A percentile compares a stretch with the other conserved stretches of the same genome.
Evolutionary conservation across 2,329 filamentous ascomycete genomes (phyloP).

Genomic region (Lecanoromycetidae sp.): DNA sequence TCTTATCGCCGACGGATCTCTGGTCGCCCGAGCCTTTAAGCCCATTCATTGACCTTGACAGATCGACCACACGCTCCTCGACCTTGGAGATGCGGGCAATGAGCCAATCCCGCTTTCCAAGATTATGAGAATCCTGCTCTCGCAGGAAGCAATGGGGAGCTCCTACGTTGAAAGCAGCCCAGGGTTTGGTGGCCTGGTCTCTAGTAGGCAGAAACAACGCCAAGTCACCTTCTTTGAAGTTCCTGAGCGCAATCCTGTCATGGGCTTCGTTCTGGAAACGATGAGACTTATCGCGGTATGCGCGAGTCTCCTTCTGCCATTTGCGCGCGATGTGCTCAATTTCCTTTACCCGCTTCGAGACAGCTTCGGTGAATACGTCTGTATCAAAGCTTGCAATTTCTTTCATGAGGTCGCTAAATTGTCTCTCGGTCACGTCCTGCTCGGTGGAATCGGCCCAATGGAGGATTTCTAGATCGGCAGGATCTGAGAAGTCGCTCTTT

Average conservation of each 20-base stretch:
- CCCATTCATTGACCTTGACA: slow-evolving; percentile 63
- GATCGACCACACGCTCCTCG: slow-evolving; percentile 84
- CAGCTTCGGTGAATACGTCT: slow-evolving; percentile 69
- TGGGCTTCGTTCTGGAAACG: slow-evolving; percentile 71
- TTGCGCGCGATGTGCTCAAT: slow-evolving; percentile 88
- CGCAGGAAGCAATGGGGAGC: slow-evolving; percentile 95
- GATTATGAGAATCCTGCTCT: slow-evolving; percentile 77
- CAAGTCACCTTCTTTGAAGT: slow-evolving; percentile 93
- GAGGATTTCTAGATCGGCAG: slow-evolving; percentile 58
- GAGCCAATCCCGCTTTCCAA: slow-evolving; percentile 85
- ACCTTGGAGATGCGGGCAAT: slow-evolving; percentile 84
- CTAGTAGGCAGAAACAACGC: slow-evolving; percentile 88
- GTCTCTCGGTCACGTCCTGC: slow-evolving; percentile 53
- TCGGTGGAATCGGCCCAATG: slow-evolving; percentile 69
- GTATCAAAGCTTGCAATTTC: slow-evolving; percentile 68
- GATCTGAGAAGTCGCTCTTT: slow-evolving; percentile 44
- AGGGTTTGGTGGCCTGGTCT: slow-evolving; percentile 86
- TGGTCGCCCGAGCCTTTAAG: slow-evolving; percentile 29
- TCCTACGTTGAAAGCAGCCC: slow-evolving; percentile 97
- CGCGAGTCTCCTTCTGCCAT: slow-evolving; percentile 76
- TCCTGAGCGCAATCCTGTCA: slow-evolving; percentile 88
- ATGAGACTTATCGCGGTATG: slow-evolving; percentile 79
- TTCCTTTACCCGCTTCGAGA: slow-evolving; percentile 84
- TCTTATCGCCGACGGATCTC: slow-evolving; percentile 36
- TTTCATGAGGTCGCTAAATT: slow-evolving; percentile 63